Conservation (phyloP, 257 asterid species). For the Solanum sejunctum region DNA sequence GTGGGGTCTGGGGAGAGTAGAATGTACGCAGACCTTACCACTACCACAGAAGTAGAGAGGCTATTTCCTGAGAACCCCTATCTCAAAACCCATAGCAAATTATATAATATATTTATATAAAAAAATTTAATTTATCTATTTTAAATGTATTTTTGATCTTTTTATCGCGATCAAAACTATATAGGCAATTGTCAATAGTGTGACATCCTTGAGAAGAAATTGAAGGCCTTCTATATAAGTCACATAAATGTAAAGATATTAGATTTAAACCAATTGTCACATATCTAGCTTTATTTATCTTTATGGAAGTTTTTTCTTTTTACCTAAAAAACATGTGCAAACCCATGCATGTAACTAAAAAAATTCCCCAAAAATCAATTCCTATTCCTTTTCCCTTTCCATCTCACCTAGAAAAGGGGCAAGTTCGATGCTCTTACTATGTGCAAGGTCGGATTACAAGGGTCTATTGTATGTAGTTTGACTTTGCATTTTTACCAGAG, state of each 20-base stretch:
- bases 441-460: too few relatives aligned
- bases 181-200: neutral
- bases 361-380: neutral
- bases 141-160: neutral
- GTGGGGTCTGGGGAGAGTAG: too few relatives aligned
- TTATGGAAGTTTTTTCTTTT: neutral
- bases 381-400: too few relatives aligned
- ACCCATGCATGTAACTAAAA: neutral
- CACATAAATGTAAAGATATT: neutral
- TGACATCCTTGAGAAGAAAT: neutral
- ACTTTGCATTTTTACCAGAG: too few relatives aligned
- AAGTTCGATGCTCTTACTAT: too few relatives aligned
- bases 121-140: too few relatives aligned
- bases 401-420: neutral
- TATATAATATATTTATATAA: neutral
- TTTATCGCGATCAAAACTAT: neutral
- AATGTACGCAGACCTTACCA: too few relatives aligned
- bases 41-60: too few relatives aligned
- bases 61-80: too few relatives aligned
- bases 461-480: too few relatives aligned
- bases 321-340: neutral
- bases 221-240: neutral
- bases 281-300: neutral
- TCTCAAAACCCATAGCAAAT: too few relatives aligned
- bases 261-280: neutral